Evolutionary conservation across 2,329 filamentous ascomycete species (phyloP), one percentile per base, ranked within the genome.

Genomic region (Pseudohalonectria lignicola): DNA sequence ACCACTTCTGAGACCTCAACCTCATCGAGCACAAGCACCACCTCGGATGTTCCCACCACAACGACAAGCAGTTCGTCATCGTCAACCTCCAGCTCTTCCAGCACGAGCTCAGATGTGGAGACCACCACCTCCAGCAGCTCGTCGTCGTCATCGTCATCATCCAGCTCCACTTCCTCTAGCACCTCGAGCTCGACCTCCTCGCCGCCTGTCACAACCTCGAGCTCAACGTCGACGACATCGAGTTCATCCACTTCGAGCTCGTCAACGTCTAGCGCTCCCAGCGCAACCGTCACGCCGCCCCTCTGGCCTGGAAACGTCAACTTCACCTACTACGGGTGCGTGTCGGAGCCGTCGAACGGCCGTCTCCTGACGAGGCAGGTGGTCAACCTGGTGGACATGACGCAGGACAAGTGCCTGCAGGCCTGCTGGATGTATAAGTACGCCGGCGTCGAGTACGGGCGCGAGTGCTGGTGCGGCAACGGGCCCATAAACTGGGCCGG

Each of bases 401-500:
- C 53, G 1, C 47, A 57, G 13, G 45, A 47, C 12, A 41, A 40
- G 20, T 61, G 57, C 41, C 49, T 57, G 2, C 21, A 41, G 7
- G 40, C 42, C 33, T 59, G 56, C 50, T 46, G 43, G 37, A 43
- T 46, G 15, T 59, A 53, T 45, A 39, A 43, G 11, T 62, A 57
- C 40, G 57, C 55, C 5, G 61, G 60, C 3, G 47, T 62, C 15
- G 58, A 62, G 47, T 58, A 59, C 39, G 57, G 57, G 7, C 1
- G 54, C 12, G 36, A 64, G 43, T 66, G 64, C 48, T 63, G 57
- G 49, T 66, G 62, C 36, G 58, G 55, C 13, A 49, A 59, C 35
- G 8, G 17, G 8, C 38, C 39, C 1, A 31, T 51, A 19, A 41
- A 44, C 7, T 52, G 50, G 25, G 21, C 43, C 2, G 52, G 50